Evolutionary conservation across 2,329 filamentous ascomycete species (phyloP), one percentile per base, ranked within the genome.

Genomic region (Claviceps fusiformis): DNA sequence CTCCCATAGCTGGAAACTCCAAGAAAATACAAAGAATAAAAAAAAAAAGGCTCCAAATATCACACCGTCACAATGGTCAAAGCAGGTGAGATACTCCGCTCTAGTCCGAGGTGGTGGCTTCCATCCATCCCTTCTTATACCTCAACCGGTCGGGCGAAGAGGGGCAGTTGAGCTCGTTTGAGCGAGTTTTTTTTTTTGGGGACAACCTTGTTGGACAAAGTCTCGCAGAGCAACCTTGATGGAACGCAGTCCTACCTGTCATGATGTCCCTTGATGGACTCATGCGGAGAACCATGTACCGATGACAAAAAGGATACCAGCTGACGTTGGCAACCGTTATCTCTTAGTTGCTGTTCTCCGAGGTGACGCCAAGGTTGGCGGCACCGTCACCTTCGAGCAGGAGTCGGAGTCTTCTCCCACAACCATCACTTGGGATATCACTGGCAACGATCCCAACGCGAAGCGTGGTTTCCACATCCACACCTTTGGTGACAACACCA

Each of bases 401-500:
- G 80, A 80, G 63, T 82, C 80, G 71, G 93, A 96, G 81, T 82
- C 77, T 66, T 75, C 81, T 65, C 83, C 86, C 64, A 97, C 93
- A 70, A 92, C 80, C 72, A 81, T 98, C 77, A 82, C 86, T 69
- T 98, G 88, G 85, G 83, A 96, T 75, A 90, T 98, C 75, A 80
- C 81, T 59, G 92, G 93, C 75, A 80, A 96, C 76, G 91, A 97
- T 71, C 68, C 92, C 75, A 95, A 95, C 73, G 91, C 93, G 70
- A 83, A 95, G 84, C 92, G 93, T 75, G 93, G 89, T 74, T 90
- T 97, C 82, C 93, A 98, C 81, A 85, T 98, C 70, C 93, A 98
- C 80, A 89, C 93, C 73, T 98, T 95, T 69, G 93, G 93, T 72
- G 93, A 97, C 82, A 97, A 97, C 83, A 97, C 93, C 81, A 98